Conservation (phyloP, 2,329 filamentous ascomycete species). For the Pleoardoris graminearum region DNA sequence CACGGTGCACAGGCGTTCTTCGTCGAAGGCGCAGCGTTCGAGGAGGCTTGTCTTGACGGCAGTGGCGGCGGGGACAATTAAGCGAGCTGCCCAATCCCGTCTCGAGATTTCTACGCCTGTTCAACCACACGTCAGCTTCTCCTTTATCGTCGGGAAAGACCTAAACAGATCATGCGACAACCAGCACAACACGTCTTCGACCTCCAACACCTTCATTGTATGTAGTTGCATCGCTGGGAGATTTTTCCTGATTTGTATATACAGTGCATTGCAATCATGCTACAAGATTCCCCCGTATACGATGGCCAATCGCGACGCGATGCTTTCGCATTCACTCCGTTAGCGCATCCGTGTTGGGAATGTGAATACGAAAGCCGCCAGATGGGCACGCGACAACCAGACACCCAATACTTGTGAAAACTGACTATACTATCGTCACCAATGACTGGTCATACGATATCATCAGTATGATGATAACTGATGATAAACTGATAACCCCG, state of each 20-base stretch:
- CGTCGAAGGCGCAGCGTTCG: too few species aligned
- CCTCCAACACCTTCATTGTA: too few species aligned
- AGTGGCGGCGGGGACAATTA: too few species aligned
- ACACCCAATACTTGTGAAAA: conserved; percentile 1
- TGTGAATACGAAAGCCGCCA: conserved; percentile 5
- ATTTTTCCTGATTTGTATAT: conserved; percentile 1
- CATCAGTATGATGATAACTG: background rate
- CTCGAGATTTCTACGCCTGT: too few species aligned
- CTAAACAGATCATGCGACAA: too few species aligned
- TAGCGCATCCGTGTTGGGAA: conserved; percentile 11
- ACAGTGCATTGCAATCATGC: background rate
- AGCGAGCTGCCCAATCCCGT: too few species aligned
- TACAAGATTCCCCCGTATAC: background rate
- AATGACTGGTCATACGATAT: background rate
- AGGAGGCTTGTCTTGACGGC: too few species aligned
- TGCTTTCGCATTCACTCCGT: background rate
- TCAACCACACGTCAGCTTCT: too few species aligned
- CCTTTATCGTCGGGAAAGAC: too few species aligned
- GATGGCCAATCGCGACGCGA: conserved; percentile 9
- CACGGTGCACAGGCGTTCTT: too few species aligned
- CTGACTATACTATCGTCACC: background rate
- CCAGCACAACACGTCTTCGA: too few species aligned
- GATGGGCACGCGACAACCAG: background rate
- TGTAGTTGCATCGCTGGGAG: too few species aligned
- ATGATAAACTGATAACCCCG: background rate